Evolutionary conservation across 2,329 filamentous ascomycete genomes (phyloP).

Genomic region (Emergomyces orientalis): DNA sequence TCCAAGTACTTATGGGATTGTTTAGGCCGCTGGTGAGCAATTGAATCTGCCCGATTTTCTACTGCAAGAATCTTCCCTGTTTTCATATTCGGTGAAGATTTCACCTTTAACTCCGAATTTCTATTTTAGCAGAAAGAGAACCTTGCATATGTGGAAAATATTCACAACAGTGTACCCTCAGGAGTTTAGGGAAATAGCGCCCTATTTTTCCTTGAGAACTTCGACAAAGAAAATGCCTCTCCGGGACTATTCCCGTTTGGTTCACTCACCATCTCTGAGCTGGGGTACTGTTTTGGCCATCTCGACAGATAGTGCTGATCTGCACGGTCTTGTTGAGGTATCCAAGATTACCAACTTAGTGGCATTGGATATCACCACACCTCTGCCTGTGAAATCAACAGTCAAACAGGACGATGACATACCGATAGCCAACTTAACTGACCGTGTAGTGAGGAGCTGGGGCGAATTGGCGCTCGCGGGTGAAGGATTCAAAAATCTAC

Average conservation of each 20-base stretch:
- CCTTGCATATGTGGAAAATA: constrained; percentile 38
- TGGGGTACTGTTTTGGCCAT: constrained; percentile 33
- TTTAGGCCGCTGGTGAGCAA: constrained; percentile 27
- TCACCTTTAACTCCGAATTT: constrained; percentile 4
- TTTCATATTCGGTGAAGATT: neutral
- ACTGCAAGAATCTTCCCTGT: neutral
- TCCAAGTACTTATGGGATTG: constrained; percentile 34
- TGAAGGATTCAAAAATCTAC: constrained; percentile 31
- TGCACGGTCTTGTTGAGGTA: constrained; percentile 32
- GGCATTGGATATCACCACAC: constrained; percentile 29
- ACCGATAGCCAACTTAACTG: constrained; percentile 22
- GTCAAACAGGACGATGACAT: constrained; percentile 10
- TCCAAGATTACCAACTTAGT: constrained; percentile 33
- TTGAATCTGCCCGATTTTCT: neutral
- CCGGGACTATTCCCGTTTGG: constrained; percentile 28
- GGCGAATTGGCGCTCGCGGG: constrained; percentile 27
- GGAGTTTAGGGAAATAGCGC: constrained; percentile 24
- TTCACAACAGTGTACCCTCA: constrained; percentile 30
- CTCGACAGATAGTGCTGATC: constrained; percentile 23
- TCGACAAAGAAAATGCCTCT: constrained; percentile 24
- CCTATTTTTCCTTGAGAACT: constrained; percentile 27
- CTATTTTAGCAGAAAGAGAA: constrained; percentile 26
- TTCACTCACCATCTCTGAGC: constrained; percentile 23
- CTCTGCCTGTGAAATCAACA: constrained; percentile 13
- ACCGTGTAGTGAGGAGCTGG: constrained; percentile 36